Evolutionary conservation across 371 early-diverging fungal genomes (phyloP).

Genomic region (Thermomucor indicae-seudaticae): DNA sequence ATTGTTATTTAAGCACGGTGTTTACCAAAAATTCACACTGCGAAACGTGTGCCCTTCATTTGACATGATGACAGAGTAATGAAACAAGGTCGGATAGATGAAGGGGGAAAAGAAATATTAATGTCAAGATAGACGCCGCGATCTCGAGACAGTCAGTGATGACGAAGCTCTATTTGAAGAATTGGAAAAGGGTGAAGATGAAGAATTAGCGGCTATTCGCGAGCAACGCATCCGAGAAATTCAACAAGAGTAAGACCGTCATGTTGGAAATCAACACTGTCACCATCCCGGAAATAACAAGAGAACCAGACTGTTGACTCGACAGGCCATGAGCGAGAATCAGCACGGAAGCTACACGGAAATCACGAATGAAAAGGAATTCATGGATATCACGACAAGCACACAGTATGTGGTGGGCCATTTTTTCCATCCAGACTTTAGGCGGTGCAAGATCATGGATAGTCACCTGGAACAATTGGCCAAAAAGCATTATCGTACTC

Average conservation of each 20-base stretch:
- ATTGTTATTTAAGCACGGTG: too few species aligned
- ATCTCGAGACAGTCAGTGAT: conserved; percentile 31
- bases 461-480: conserved; percentile 81
- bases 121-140: neutral
- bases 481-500: conserved; percentile 74
- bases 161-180: conserved; percentile 65
- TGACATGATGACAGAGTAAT: neutral
- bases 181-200: conserved; percentile 64
- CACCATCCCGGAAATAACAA: neutral
- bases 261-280: too few species aligned
- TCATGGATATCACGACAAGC: conserved; percentile 78
- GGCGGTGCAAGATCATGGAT: conserved; percentile 92
- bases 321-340: conserved; percentile 59
- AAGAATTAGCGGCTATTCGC: conserved; percentile 41
- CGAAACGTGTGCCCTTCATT: too few species aligned
- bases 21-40: too few species aligned
- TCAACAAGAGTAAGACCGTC: conserved; percentile 47
- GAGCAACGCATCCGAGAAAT: conserved; percentile 64
- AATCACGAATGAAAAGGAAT: conserved; percentile 79
- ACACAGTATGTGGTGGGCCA: conserved; percentile 79
- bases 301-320: conserved; percentile 48
- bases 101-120: neutral
- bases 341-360: conserved; percentile 82
- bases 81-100: neutral
- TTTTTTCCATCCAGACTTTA: conserved; percentile 90